phyloP scores from a whole-genome alignment of 345 rosid genomes.

The Hypericum perforatum region DNA sequence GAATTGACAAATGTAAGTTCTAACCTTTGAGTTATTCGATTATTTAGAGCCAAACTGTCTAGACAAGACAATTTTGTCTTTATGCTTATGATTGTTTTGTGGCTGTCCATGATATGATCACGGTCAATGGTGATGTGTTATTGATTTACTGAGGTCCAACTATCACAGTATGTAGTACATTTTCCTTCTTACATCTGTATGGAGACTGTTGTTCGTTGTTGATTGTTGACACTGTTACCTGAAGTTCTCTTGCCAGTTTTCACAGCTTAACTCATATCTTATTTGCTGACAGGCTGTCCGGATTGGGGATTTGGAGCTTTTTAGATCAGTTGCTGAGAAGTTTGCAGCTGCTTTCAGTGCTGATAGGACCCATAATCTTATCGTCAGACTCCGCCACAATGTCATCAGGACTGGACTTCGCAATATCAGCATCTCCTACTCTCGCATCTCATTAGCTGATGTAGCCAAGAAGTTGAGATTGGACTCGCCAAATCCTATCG shows the following conservation, averaged over 20 bases:
- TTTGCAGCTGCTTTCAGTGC: slow-evolving; percentile 47
- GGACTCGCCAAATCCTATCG: slow-evolving; percentile 55
- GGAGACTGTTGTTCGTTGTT: neutral
- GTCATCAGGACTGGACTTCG: slow-evolving; percentile 76
- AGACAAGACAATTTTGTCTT: neutral
- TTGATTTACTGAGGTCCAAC: too few species aligned
- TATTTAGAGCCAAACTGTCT: neutral
- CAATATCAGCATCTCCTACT: slow-evolving; percentile 72
- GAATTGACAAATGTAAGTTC: slow-evolving; percentile 79
- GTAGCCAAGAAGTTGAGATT: slow-evolving; percentile 52
- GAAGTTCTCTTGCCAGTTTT: neutral
- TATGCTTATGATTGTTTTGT: too few species aligned
- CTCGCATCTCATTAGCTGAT: slow-evolving; percentile 54
- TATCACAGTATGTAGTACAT: too few species aligned
- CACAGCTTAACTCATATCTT: neutral
- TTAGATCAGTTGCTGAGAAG: slow-evolving; percentile 56
- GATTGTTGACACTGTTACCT: neutral
- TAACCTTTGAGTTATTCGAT: neutral
- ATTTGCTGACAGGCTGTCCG: slow-evolving; percentile 51
- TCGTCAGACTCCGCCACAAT: slow-evolving; percentile 68
- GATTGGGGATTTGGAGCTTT: slow-evolving; percentile 87
- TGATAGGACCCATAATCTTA: slow-evolving; percentile 59
- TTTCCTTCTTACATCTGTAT: too few species aligned
- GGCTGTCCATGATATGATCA: too few species aligned
- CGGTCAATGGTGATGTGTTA: too few species aligned